Percentiles rank a stretch among this genome's conserved stretches.
Conservation (phyloP, 208 protist genomes). For the Leishmania gerbilli region DNA sequence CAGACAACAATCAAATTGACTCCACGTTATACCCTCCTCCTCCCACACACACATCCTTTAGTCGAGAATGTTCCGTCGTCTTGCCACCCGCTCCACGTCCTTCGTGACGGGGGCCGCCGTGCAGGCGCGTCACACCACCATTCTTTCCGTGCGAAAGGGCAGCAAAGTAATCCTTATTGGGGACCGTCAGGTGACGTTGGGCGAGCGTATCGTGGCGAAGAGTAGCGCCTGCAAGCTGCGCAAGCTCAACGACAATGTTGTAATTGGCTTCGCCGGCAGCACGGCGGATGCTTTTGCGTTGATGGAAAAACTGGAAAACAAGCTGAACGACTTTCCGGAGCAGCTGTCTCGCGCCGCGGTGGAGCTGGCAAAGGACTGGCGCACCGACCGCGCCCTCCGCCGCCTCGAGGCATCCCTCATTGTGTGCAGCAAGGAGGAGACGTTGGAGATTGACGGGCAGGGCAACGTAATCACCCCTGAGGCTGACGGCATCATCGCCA, state of each 20-base stretch:
- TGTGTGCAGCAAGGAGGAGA: conserved; percentile 90
- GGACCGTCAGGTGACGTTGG: conserved; percentile 95
- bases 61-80: conserved; percentile 42
- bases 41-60: conserved; percentile 4
- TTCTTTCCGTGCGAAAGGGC: conserved; percentile 93
- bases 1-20: background rate
- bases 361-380: conserved; percentile 96
- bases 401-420: conserved; percentile 95
- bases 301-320: conserved; percentile 95
- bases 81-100: conserved; percentile 44
- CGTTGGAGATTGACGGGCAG: conserved; percentile 94
- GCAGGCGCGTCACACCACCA: conserved; percentile 89
- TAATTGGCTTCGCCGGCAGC: conserved; percentile 94
- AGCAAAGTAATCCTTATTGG: conserved; percentile 94
- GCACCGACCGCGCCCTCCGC: conserved; percentile 93
- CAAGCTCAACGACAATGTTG: conserved; percentile 75
- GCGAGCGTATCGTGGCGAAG: conserved; percentile 92
- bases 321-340: conserved; percentile 93
- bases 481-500: conserved; percentile 94
- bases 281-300: conserved; percentile 96
- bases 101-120: conserved; percentile 36
- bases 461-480: conserved; percentile 96
- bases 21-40: background rate
- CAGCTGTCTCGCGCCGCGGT: conserved; percentile 94
- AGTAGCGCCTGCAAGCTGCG: conserved; percentile 86